These are phyloP conservation scores for Boletus pseudo-olivaceus DNA, from an alignment of 768 basidiomycete species.

Conservation along the genomic window DNA sequence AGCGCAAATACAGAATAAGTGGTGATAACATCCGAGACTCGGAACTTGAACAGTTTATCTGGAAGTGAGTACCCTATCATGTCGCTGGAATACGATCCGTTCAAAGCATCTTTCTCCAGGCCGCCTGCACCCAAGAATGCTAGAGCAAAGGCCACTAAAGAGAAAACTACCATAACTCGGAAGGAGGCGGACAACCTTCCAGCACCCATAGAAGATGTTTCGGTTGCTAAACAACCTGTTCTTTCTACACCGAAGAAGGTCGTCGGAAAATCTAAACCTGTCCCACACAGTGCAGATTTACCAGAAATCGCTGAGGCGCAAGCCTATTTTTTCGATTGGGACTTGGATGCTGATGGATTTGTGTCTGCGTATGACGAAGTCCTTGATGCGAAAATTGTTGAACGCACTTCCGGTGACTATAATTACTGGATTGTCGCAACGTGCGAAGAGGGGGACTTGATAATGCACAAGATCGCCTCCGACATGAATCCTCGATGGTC, in stretches of 20 bases:
- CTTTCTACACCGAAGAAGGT: slow-evolving; percentile 14
- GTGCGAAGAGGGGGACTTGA: slow-evolving; percentile 43
- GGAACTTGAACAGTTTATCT: slow-evolving; percentile 77
- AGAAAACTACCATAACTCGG: slow-evolving; percentile 11
- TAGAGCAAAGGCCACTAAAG: slow-evolving; percentile 15
- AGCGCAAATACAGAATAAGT: slow-evolving; percentile 77
- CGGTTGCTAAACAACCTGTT: slow-evolving; percentile 6
- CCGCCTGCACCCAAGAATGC: slow-evolving; percentile 21
- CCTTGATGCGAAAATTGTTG: slow-evolving; percentile 51
- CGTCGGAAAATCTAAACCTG: slow-evolving; percentile 15
- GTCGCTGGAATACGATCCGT: neutral
- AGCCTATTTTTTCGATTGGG: slow-evolving; percentile 65
- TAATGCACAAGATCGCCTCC: slow-evolving; percentile 60
- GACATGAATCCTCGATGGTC: slow-evolving; percentile 75
- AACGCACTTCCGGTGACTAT: slow-evolving; percentile 43
- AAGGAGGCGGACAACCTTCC: slow-evolving; percentile 6
- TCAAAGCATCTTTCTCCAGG: slow-evolving; percentile 10
- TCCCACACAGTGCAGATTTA: slow-evolving; percentile 17
- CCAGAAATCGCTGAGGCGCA: slow-evolving; percentile 37
- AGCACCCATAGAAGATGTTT: neutral
- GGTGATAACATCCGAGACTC: slow-evolving; percentile 66
- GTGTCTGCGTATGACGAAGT: slow-evolving; percentile 43
- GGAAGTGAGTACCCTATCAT: slow-evolving; percentile 56
- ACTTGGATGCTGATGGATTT: slow-evolving; percentile 47
- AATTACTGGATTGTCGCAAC: slow-evolving; percentile 60